phyloP scores from a whole-genome alignment of 1,139 yeast species.

The Diutina catenulata region DNA sequence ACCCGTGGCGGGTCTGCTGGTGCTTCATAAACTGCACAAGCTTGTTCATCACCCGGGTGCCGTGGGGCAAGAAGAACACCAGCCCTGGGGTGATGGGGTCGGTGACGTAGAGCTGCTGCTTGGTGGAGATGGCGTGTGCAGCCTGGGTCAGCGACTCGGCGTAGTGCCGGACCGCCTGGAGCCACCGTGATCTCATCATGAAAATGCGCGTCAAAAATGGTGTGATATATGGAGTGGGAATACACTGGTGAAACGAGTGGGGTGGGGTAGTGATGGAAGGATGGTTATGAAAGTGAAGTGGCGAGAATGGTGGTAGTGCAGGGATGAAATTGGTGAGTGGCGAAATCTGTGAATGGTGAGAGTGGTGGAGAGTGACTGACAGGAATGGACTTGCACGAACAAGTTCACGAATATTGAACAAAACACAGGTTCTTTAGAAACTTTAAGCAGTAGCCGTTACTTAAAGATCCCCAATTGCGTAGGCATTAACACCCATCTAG shows the following conservation, averaged over 20 bases:
- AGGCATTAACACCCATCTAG: no score
- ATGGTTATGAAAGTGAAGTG: background rate
- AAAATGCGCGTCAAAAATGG: background rate
- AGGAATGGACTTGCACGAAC: no score
- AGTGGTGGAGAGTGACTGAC: no score
- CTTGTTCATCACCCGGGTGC: constrained; percentile 75
- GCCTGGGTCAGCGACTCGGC: constrained; percentile 16
- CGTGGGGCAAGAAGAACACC: constrained; percentile 82
- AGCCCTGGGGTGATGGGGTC: constrained; percentile 83
- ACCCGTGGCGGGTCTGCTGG: constrained; percentile 75
- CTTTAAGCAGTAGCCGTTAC: no score
- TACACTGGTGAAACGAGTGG: background rate
- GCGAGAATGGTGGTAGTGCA: background rate
- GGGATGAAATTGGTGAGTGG: background rate
- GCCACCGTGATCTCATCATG: background rate
- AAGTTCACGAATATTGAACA: no score
- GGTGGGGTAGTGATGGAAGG: background rate
- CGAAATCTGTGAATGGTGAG: no score
- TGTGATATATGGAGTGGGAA: background rate
- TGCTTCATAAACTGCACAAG: constrained; percentile 71
- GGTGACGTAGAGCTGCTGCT: constrained; percentile 64
- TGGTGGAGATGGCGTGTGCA: constrained; percentile 41
- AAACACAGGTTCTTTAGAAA: no score
- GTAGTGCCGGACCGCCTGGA: background rate
- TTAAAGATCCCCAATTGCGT: no score